Conservation (phyloP, 108 stramenopile genomes). For the Skeletonema costatum region DNA sequence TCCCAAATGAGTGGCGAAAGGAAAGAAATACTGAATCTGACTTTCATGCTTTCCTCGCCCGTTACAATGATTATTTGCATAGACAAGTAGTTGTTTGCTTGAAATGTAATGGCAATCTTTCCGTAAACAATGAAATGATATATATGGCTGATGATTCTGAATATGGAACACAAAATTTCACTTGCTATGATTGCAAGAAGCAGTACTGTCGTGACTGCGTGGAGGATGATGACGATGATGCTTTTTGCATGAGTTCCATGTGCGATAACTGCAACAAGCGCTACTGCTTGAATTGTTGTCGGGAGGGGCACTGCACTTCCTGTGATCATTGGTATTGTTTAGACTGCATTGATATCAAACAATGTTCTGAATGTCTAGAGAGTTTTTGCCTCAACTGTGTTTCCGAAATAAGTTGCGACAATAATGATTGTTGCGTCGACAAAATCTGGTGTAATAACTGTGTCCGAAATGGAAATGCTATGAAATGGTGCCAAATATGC, state of each 20-base stretch:
- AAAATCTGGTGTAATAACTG: too few species aligned
- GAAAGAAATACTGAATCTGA: neutral
- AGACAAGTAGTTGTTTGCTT: neutral
- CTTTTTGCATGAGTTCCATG: neutral
- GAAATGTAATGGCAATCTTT: neutral
- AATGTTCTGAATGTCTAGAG: too few species aligned
- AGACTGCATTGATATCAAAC: too few species aligned
- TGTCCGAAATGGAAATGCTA: too few species aligned
- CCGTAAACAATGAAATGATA: too few species aligned
- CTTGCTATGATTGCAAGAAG: neutral
- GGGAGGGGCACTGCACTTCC: too few species aligned
- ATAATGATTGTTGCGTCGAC: too few species aligned
- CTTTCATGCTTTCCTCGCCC: neutral
- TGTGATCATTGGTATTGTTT: too few species aligned
- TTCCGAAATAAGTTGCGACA: too few species aligned
- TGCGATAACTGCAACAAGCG: neutral
- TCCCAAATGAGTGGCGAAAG: neutral
- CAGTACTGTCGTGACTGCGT: neutral
- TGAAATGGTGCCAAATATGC: too few species aligned
- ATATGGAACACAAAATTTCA: neutral
- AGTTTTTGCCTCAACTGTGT: too few species aligned
- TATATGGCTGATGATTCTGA: neutral
- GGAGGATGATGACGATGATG: neutral
- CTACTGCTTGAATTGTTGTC: neutral
- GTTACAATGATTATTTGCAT: too few species aligned